A percentile compares a stretch with the other conserved stretches of the same genome.
phyloP scores from a whole-genome alignment of 768 basidiomycete species.

The Pleurotus eryngii region DNA sequence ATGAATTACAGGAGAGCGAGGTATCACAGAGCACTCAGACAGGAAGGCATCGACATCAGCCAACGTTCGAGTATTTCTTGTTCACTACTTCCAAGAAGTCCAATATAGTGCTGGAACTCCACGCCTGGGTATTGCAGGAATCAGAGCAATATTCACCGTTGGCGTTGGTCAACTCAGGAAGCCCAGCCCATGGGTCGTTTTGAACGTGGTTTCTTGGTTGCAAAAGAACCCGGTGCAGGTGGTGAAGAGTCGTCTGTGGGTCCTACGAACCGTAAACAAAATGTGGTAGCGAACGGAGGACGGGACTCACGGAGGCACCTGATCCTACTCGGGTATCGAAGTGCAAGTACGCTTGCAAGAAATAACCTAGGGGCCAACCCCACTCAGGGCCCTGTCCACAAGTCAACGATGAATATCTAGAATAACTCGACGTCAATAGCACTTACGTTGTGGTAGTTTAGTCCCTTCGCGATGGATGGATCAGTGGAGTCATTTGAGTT shows the following conservation, averaged over 20 bases:
- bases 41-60: neutral
- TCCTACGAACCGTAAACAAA: conserved; percentile 43
- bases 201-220: conserved; percentile 70
- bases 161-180: conserved; percentile 90
- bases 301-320: conserved; percentile 59
- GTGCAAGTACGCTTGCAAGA: conserved; percentile 87
- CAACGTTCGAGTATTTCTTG: conserved; percentile 18
- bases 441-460: conserved; percentile 89
- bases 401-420: conserved; percentile 17
- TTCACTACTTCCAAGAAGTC: conserved; percentile 84
- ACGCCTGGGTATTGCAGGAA: conserved; percentile 93
- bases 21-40: too few species aligned
- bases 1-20: too few species aligned
- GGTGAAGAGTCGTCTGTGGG: conserved; percentile 67
- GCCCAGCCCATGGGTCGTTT: conserved; percentile 85
- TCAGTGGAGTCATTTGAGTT: conserved; percentile 93
- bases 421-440: neutral
- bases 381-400: conserved; percentile 77
- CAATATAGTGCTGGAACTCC: conserved; percentile 90
- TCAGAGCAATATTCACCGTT: conserved; percentile 81
- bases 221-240: conserved; percentile 72
- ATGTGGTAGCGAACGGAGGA: neutral
- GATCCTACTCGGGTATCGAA: conserved; percentile 74
- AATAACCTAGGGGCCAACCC: conserved; percentile 96
- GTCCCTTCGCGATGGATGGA: conserved; percentile 80